phyloP scores from a whole-genome alignment of 805 yeast genomes.

The Sporopachydermia quercuum region DNA sequence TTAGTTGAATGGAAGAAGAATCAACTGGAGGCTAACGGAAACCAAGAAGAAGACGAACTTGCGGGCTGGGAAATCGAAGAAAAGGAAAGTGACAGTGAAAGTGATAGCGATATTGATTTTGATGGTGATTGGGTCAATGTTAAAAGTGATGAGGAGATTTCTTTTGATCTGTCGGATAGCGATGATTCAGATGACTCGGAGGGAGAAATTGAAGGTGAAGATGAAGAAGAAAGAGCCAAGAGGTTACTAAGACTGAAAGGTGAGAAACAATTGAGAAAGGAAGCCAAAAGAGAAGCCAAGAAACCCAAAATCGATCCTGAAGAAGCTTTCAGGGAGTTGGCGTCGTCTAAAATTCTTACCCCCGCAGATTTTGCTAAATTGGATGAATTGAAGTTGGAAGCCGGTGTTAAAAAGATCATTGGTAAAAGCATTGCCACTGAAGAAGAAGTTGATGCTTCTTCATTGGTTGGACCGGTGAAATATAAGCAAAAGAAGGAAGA shows the following conservation, averaged over 20 bases:
- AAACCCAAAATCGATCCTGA: constrained; percentile 22
- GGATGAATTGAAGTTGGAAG: constrained; percentile 72
- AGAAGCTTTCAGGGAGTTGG: constrained; percentile 40
- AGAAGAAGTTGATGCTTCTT: constrained; percentile 69
- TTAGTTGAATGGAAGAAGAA: constrained; percentile 73
- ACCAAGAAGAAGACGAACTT: constrained; percentile 47
- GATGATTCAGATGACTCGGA: constrained; percentile 30
- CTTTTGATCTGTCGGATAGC: neutral
- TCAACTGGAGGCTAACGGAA: constrained; percentile 38
- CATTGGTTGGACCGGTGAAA: constrained; percentile 61
- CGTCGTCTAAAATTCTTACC: constrained; percentile 68
- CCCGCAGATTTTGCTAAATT: constrained; percentile 97
- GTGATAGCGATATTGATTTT: constrained; percentile 27
- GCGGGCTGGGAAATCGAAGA: constrained; percentile 40
- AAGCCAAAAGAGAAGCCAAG: constrained; percentile 20
- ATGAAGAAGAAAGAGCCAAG: constrained; percentile 20
- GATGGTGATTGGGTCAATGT: constrained; percentile 91
- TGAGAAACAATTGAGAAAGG: constrained; percentile 13
- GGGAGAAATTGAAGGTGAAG: constrained; percentile 17
- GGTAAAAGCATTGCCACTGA: constrained; percentile 38
- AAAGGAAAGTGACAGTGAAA: constrained; percentile 31
- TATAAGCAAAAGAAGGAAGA: constrained; percentile 84
- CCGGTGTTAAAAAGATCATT: constrained; percentile 72
- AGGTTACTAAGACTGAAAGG: constrained; percentile 11
- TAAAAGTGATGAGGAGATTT: constrained; percentile 58